Evolutionary conservation across 495 filamentous ascomycete genomes (phyloP).

Genomic region (Glarea lozoyensis): DNA sequence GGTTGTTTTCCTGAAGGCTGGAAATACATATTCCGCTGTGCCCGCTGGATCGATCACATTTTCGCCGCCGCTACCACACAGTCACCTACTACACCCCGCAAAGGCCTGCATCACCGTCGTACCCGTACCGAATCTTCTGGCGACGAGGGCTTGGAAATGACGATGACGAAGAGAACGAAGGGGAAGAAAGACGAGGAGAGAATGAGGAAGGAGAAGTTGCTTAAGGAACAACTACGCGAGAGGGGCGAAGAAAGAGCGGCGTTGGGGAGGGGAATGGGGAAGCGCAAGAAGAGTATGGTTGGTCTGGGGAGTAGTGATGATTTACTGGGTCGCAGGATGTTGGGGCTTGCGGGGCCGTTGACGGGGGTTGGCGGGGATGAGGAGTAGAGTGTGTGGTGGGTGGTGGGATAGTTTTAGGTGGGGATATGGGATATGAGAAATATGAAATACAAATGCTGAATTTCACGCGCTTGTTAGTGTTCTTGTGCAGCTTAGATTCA

Average conservation of each 20-base stretch:
- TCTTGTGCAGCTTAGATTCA: too few relatives aligned
- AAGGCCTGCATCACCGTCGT: slow-evolving; percentile 27
- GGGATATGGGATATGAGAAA: too few relatives aligned
- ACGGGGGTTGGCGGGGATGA: slow-evolving; percentile 56
- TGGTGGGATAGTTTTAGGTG: too few relatives aligned
- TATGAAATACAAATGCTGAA: too few relatives aligned
- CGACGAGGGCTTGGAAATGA: slow-evolving; percentile 81
- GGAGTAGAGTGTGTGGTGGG: too few relatives aligned
- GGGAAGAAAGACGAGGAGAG: slow-evolving; percentile 23
- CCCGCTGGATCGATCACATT: slow-evolving; percentile 66
- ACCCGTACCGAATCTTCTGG: slow-evolving; percentile 52
- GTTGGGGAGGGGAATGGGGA: not conserved
- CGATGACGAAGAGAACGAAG: slow-evolving; percentile 33
- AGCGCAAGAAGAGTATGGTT: slow-evolving; percentile 43
- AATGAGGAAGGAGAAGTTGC: slow-evolving; percentile 22
- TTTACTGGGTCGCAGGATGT: slow-evolving; percentile 75
- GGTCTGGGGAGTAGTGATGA: slow-evolving; percentile 79
- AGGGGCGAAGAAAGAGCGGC: slow-evolving; percentile 11
- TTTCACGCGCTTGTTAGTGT: too few relatives aligned
- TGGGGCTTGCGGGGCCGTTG: slow-evolving; percentile 68
- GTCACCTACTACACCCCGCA: slow-evolving; percentile 14
- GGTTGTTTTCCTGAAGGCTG: slow-evolving; percentile 77
- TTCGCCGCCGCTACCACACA: slow-evolving; percentile 45
- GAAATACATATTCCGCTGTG: slow-evolving; percentile 67
- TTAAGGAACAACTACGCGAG: slow-evolving; percentile 26